Evolutionary conservation across 495 filamentous ascomycete genomes (phyloP), one percentile per base, ranked within the genome.

Genomic region (Penicillium bialowiezense): DNA sequence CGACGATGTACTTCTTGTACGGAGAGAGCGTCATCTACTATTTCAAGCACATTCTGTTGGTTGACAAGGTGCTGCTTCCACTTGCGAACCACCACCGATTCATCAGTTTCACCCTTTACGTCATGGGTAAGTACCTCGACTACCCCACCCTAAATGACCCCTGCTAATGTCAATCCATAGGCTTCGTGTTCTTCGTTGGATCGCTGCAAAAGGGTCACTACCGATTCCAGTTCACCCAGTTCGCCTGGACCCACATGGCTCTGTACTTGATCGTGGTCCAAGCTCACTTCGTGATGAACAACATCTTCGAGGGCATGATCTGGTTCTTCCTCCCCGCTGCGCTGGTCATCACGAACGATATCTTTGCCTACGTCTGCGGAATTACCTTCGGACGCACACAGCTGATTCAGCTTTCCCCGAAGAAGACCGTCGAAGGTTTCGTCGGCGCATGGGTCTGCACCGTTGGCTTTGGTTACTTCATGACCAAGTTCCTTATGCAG

Each of bases 221-320:
- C 69, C 87, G 84, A 63, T 97, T 97, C 75, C 95, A 99, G 69
- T 99, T 99, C 74, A 92, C 91, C 34, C 92, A 99, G 64, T 99
- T 97, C 63, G 95, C 89, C 39, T 97, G 95, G 95, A 96, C 93
- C 2, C 95, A 99, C 67, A 97, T 99, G 90, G 95, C 95, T 2
- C 80, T 99, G 24, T 97, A 96, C 75, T 73, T 99, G 60, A 97
- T 99, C 56, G 91, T 97, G 19, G 90, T 96, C 10, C 95, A 99
- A 67, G 90, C 95, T 18, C 95, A 99, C 69, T 99, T 99, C 63
- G 90, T 99, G 68, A 97, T 99, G 88, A 97, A 99, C 77, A 99
- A 97, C 70, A 86, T 97, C 51, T 92, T 99, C 67, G 95, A 99
- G 73, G 95, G 95, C 69, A 90, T 99, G 89, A 93, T 99, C 65